Conservation (phyloP, 306 rosid genomes). For the Herpetospermum pedunculosum region DNA sequence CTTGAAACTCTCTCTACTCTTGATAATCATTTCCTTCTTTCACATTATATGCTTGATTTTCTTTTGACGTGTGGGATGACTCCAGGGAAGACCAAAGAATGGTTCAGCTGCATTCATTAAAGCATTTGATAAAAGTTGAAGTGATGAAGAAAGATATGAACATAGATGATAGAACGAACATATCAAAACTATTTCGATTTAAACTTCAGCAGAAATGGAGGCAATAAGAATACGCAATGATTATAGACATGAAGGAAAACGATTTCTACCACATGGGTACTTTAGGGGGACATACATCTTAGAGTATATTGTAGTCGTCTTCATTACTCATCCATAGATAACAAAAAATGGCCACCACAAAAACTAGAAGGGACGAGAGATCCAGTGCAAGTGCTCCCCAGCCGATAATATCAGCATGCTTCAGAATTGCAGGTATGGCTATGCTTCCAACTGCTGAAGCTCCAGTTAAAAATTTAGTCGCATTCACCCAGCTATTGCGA, state of each 20-base stretch:
- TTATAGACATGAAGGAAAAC: background rate
- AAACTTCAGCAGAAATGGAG: background rate
- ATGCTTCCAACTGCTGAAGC: conserved; percentile 64
- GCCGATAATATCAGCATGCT: conserved; percentile 65
- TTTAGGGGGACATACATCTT: conserved; percentile 10
- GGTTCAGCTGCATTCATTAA: background rate
- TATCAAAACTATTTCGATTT: background rate
- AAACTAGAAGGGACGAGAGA: conserved; percentile 56
- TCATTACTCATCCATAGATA: conserved; percentile 35
- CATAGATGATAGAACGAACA: background rate
- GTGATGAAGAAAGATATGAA: background rate
- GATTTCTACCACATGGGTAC: background rate
- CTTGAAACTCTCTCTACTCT: no score
- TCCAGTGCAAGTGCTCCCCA: conserved; percentile 85
- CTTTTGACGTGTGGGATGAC: background rate
- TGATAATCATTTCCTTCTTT: background rate
- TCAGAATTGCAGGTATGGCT: conserved; percentile 71
- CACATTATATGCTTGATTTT: background rate
- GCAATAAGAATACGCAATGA: background rate
- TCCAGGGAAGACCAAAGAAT: background rate
- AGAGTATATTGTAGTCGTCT: conserved; percentile 35
- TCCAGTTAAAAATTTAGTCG: conserved; percentile 71
- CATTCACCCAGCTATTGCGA: conserved; percentile 63
- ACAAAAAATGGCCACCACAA: conserved; percentile 47
- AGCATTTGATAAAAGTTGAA: background rate